phyloP scores from a whole-genome alignment of 495 filamentous ascomycete species.

The Cercophora newfieldiana region DNA sequence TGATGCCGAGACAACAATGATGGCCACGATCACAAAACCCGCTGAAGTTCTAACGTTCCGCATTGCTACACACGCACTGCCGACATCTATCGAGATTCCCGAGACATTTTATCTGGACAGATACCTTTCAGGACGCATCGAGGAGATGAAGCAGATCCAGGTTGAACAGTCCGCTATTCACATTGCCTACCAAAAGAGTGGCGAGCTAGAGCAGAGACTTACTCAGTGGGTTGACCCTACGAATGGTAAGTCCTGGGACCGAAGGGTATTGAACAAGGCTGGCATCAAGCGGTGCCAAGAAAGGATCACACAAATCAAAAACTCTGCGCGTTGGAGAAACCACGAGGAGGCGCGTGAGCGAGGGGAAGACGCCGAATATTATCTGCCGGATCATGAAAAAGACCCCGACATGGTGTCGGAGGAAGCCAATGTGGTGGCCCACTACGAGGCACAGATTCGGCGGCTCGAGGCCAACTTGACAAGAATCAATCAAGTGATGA shows the following conservation, averaged over 20 bases:
- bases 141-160: constrained; percentile 48
- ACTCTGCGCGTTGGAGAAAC: constrained; percentile 32
- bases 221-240: constrained; percentile 22
- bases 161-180: constrained; percentile 34
- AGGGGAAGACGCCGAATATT: constrained; percentile 46
- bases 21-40: constrained; percentile 53
- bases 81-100: constrained; percentile 63
- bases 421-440: constrained; percentile 23
- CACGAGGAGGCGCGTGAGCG: constrained; percentile 51
- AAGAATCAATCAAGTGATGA: constrained; percentile 24
- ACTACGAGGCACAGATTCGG: constrained; percentile 25
- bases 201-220: constrained; percentile 26
- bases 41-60: constrained; percentile 70
- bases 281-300: constrained; percentile 26
- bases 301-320: constrained; percentile 22
- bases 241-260: constrained; percentile 37
- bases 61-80: constrained; percentile 44
- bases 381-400: constrained; percentile 49
- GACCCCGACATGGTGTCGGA: constrained; percentile 46
- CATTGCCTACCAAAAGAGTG: constrained; percentile 23
- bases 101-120: constrained; percentile 74
- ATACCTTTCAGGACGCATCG: constrained; percentile 63
- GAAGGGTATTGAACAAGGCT: constrained; percentile 31
- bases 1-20: constrained; percentile 43
- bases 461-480: constrained; percentile 18